Evolutionary conservation across 1,139 yeast genomes (phyloP).

Genomic region (Geotrichum klebahnii): DNA sequence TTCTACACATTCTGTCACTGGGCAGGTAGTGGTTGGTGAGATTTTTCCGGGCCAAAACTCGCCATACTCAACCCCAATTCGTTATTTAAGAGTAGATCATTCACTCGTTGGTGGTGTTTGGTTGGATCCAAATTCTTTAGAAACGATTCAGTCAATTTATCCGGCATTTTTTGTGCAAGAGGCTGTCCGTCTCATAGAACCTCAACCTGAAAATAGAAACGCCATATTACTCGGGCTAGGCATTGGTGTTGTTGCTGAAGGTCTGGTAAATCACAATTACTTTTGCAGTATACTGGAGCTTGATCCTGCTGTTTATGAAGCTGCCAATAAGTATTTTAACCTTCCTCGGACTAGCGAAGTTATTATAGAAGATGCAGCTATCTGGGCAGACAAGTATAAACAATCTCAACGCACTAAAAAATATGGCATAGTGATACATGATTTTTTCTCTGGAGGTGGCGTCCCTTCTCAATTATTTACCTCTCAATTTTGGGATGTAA

Average conservation of each 20-base stretch:
- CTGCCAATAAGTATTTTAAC: slow-evolving; percentile 10
- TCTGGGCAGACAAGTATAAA: slow-evolving; percentile 7
- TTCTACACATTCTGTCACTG: too few relatives aligned
- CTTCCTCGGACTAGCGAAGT: slow-evolving; percentile 3
- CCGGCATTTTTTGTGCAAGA: slow-evolving; percentile 15
- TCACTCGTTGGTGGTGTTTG: too few relatives aligned
- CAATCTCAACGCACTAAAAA: neutral
- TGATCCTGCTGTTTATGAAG: slow-evolving; percentile 13
- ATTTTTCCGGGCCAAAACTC: too few relatives aligned
- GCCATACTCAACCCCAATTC: too few relatives aligned
- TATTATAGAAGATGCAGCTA: slow-evolving; percentile 6
- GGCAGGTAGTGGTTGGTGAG: too few relatives aligned
- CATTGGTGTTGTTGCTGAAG: slow-evolving; percentile 12
- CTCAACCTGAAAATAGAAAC: slow-evolving; percentile 1
- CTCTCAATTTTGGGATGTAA: neutral
- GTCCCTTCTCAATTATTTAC: slow-evolving; percentile 6
- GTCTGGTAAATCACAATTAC: neutral
- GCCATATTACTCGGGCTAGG: slow-evolving; percentile 16
- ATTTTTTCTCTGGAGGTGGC: slow-evolving; percentile 10
- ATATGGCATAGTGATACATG: slow-evolving; percentile 13
- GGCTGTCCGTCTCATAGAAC: slow-evolving; percentile 5
- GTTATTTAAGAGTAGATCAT: too few relatives aligned
- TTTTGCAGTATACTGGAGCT: slow-evolving; percentile 11
- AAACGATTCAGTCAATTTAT: too few relatives aligned
- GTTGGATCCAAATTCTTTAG: too few relatives aligned